phyloP scores from a whole-genome alignment of 805 yeast species.

The Lachancea waltii region DNA sequence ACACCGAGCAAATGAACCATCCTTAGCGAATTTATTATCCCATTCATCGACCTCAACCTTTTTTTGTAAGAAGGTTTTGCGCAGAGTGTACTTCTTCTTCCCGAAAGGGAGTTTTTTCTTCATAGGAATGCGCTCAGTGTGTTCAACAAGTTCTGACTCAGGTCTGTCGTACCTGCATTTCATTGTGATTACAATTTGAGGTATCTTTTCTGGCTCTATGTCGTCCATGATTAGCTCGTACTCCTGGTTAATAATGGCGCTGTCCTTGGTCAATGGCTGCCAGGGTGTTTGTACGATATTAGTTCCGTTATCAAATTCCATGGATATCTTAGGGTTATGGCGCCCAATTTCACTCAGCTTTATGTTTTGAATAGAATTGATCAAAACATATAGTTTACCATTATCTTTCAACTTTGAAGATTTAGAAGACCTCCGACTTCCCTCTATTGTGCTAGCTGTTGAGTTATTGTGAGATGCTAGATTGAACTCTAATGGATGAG shows the following conservation, averaged over 20 bases:
- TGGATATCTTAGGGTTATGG: constrained; percentile 43
- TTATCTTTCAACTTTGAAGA: constrained; percentile 12
- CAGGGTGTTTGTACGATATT: constrained; percentile 67
- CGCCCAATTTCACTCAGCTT: constrained; percentile 41
- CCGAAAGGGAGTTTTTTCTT: constrained; percentile 28
- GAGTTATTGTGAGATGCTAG: no score
- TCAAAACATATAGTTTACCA: constrained; percentile 50
- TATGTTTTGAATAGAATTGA: constrained; percentile 42
- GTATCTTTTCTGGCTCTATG: constrained; percentile 20
- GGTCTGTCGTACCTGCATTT: constrained; percentile 52
- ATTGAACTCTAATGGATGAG: background rate
- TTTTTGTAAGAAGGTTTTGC: constrained; percentile 44
- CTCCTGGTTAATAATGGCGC: constrained; percentile 53
- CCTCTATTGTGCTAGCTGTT: no score
- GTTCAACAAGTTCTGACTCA: constrained; percentile 48
- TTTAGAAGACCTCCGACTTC: no score
- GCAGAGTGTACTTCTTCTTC: constrained; percentile 33
- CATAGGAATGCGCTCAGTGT: constrained; percentile 49
- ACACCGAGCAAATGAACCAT: constrained; percentile 85
- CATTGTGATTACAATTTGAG: constrained; percentile 66
- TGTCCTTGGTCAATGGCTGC: constrained; percentile 26
- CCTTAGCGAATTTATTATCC: constrained; percentile 62
- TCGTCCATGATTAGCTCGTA: constrained; percentile 59
- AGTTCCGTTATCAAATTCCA: constrained; percentile 69
- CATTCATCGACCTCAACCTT: constrained; percentile 49